Evolutionary conservation across 176 grass and related monocot species (phyloP).

Genomic region (Phragmites australis): DNA sequence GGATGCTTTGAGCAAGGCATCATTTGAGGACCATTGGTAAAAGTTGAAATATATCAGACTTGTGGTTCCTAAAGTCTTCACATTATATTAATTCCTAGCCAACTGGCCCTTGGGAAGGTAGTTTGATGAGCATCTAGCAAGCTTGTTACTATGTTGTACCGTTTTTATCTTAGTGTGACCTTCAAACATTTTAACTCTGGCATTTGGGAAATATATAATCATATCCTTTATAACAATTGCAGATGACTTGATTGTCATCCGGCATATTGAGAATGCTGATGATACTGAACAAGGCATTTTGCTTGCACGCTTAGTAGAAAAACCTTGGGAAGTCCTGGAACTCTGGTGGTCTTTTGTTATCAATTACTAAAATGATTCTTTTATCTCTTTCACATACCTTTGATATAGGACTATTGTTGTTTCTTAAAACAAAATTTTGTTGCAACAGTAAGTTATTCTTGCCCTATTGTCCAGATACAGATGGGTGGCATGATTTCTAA

Average conservation of each 20-base stretch:
- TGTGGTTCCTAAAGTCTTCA: background rate
- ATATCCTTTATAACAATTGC: background rate
- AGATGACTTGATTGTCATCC: background rate
- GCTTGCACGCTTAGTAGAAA: background rate
- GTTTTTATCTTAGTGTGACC: background rate
- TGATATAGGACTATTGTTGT: slow-evolving; percentile 9
- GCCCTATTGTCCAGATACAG: background rate
- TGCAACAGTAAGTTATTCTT: background rate
- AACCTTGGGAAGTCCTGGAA: background rate
- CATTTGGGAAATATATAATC: background rate
- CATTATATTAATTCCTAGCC: slow-evolving; percentile 1
- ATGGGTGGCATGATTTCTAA: background rate
- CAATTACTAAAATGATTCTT: too few species aligned
- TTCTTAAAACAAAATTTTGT: background rate
- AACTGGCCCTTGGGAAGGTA: background rate
- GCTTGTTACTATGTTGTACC: background rate
- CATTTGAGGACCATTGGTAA: background rate
- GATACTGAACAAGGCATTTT: background rate
- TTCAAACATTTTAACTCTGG: background rate
- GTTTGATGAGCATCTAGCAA: slow-evolving; percentile 17
- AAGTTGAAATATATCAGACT: background rate
- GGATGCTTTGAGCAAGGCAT: slow-evolving; percentile 13
- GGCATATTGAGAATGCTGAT: background rate
- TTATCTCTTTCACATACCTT: too few species aligned
- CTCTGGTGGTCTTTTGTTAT: background rate